A percentile compares a stretch with the other conserved stretches of the same genome.
Conservation (phyloP, 805 yeast genomes). For the Lachancea thermotolerans region DNA sequence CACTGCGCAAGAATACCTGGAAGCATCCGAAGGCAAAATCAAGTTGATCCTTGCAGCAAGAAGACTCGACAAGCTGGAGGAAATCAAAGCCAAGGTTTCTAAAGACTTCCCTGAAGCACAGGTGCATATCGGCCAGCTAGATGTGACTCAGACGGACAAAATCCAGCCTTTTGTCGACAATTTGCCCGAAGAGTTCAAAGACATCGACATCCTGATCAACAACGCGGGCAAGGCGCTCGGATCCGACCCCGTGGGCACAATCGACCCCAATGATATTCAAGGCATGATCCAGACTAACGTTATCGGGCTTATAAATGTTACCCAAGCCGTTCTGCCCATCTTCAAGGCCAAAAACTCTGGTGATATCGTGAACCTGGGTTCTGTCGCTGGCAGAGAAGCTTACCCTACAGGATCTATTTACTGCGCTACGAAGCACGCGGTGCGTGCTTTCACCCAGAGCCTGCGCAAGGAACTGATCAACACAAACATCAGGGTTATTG, state of each 20-base stretch:
- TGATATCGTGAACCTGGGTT: constrained; percentile 68
- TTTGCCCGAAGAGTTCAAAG: constrained; percentile 54
- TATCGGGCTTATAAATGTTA: constrained; percentile 72
- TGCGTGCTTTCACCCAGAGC: constrained; percentile 63
- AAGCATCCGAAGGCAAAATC: constrained; percentile 60
- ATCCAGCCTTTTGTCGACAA: constrained; percentile 44
- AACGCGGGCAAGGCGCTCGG: constrained; percentile 83
- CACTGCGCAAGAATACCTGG: constrained; percentile 82
- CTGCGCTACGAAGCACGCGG: constrained; percentile 70
- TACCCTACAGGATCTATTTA: constrained; percentile 76
- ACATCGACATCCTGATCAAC: constrained; percentile 61
- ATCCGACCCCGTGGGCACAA: constrained; percentile 63
- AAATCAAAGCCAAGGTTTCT: constrained; percentile 42
- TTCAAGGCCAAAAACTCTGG: constrained; percentile 66
- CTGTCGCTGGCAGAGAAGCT: constrained; percentile 74
- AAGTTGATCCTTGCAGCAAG: constrained; percentile 75
- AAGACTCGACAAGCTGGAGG: constrained; percentile 54
- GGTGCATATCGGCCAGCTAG: constrained; percentile 45
- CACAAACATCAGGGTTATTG: constrained; percentile 61
- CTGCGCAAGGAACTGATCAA: constrained; percentile 68
- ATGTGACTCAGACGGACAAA: constrained; percentile 48
- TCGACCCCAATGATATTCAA: constrained; percentile 55
- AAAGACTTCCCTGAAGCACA: constrained; percentile 41
- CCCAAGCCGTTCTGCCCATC: constrained; percentile 69
- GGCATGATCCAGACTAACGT: constrained; percentile 85